Evolutionary conservation across 768 basidiomycete species (phyloP).

Genomic region (Lentinula sp.): DNA sequence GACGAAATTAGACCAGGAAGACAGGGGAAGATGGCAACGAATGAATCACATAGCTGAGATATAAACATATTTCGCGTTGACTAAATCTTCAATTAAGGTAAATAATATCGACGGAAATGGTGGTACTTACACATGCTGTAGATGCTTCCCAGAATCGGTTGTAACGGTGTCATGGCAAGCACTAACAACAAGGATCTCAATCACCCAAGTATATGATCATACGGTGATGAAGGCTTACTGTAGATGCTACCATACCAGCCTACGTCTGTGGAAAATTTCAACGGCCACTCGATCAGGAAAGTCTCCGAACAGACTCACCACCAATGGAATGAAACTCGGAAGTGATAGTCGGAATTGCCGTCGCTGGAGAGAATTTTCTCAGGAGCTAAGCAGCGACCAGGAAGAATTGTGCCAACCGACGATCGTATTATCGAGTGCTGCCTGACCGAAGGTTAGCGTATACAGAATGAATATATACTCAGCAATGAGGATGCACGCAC

Average conservation of each 20-base stretch:
- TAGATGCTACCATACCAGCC: constrained; percentile 16
- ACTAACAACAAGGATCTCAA: constrained; percentile 9
- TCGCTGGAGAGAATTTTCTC: constrained; percentile 8
- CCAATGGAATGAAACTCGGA: constrained; percentile 22
- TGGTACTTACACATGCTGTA: constrained; percentile 10
- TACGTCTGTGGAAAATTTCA: constrained; percentile 9
- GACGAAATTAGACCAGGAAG: neutral
- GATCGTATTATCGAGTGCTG: constrained; percentile 9
- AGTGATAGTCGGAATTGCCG: constrained; percentile 22
- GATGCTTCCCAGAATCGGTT: constrained; percentile 17
- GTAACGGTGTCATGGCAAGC: constrained; percentile 13
- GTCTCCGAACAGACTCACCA: neutral
- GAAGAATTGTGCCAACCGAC: constrained; percentile 6
- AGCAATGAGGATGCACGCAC: neutral
- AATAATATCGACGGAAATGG: constrained; percentile 18
- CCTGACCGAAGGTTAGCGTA: neutral
- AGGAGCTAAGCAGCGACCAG: neutral
- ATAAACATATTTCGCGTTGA: neutral
- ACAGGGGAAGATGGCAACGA: neutral
- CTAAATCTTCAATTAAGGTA: neutral
- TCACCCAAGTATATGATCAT: neutral
- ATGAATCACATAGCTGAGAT: neutral
- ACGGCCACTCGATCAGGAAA: too few relatives aligned
- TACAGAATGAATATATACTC: neutral
- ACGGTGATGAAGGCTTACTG: neutral